Evolutionary conservation across 306 rosid genomes (phyloP).

Genomic region (Cyclanthera cordifolia): DNA sequence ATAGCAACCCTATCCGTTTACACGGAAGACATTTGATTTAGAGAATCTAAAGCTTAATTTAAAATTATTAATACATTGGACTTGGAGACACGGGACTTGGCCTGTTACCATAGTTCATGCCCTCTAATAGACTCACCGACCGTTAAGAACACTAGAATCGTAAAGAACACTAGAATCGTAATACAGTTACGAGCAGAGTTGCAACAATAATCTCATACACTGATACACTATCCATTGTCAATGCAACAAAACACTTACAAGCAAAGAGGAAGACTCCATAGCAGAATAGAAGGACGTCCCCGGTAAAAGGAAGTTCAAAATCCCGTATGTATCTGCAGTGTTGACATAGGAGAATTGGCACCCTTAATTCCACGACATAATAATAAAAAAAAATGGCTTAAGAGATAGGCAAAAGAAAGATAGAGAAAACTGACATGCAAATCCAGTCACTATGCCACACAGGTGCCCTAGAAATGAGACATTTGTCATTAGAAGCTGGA

Average conservation of each 20-base stretch:
- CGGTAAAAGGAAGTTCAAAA: conserved; percentile 76
- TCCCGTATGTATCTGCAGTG: conserved; percentile 72
- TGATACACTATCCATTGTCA: not conserved
- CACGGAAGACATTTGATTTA: not conserved
- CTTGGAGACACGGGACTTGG: not conserved
- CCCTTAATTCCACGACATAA: conserved; percentile 7
- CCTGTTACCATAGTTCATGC: not conserved
- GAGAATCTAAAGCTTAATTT: not conserved
- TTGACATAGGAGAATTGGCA: conserved; percentile 15
- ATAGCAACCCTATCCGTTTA: not conserved
- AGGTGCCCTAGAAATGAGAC: conserved; percentile 94
- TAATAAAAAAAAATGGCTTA: not conserved
- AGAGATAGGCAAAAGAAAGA: conserved; percentile 8
- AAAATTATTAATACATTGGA: not conserved
- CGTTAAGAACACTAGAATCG: no score
- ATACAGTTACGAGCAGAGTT: not conserved
- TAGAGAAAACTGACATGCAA: conserved; percentile 63
- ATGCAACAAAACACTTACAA: conserved; percentile 51
- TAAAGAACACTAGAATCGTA: not conserved
- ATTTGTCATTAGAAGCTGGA: conserved; percentile 90
- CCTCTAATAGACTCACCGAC: not conserved
- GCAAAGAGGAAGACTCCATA: conserved; percentile 63
- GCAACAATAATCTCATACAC: not conserved
- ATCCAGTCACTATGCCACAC: conserved; percentile 96
- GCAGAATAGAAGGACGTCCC: conserved; percentile 72